These are phyloP conservation scores for Apophysomyces variabilis DNA, from an alignment of 371 early-diverging fungal species.

Conservation along the genomic window DNA sequence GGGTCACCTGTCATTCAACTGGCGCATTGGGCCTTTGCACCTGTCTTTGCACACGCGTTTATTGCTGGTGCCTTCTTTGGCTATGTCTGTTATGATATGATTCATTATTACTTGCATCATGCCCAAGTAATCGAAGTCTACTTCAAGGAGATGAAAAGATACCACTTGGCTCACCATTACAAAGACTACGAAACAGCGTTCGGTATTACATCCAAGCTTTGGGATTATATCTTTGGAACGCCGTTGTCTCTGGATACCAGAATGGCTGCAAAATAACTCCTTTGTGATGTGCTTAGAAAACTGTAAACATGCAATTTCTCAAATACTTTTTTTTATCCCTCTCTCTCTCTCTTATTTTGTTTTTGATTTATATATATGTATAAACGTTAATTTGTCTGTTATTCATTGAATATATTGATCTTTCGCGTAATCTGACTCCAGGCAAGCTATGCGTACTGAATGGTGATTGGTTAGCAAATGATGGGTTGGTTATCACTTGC, in stretches of 20 bases:
- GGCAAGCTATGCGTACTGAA: no score
- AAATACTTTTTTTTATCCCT: no score
- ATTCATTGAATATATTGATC: no score
- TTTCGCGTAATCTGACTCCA: no score
- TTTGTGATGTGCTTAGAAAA: not conserved
- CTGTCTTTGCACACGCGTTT: conserved; percentile 60
- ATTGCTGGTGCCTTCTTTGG: conserved; percentile 80
- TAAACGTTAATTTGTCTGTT: no score
- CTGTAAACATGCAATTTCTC: no score
- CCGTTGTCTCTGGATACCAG: conserved; percentile 31
- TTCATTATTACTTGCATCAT: conserved; percentile 96
- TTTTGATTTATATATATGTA: no score
- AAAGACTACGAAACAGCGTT: conserved; percentile 84
- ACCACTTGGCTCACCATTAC: conserved; percentile 96
- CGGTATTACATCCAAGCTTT: conserved; percentile 92
- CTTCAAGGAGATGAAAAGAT: conserved; percentile 87
- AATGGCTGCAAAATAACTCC: not conserved
- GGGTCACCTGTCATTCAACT: conserved; percentile 62
- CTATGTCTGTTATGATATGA: conserved; percentile 89
- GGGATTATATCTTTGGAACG: conserved; percentile 90
- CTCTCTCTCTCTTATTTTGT: no score
- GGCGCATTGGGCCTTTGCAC: conserved; percentile 57
- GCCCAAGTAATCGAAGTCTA: conserved; percentile 73
- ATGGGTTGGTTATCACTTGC: no score
- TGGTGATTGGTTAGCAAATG: no score